Evolutionary conservation across 2,329 filamentous ascomycete species (phyloP).

Genomic region (Paecilomyces variotii): DNA sequence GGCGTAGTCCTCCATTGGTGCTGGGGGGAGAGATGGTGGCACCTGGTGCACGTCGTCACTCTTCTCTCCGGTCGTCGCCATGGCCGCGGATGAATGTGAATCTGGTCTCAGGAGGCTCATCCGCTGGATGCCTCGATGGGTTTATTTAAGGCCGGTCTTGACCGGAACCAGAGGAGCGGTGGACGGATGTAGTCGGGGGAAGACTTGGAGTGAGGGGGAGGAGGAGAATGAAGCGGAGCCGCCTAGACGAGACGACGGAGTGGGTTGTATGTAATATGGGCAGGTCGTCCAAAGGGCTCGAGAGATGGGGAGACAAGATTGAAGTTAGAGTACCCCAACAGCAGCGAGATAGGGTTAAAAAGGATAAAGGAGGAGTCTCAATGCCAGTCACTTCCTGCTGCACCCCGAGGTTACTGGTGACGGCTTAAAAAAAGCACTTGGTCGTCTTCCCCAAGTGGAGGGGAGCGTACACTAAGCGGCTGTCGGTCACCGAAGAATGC

Average conservation of each 20-base stretch:
- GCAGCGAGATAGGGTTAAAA: neutral
- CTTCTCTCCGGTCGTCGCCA: slow-evolving; percentile 18
- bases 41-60: slow-evolving; percentile 21
- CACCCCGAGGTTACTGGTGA: neutral
- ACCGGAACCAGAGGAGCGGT: neutral
- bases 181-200: neutral
- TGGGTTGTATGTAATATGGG: neutral
- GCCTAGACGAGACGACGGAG: neutral
- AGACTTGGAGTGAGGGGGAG: neutral
- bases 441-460: neutral
- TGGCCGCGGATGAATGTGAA: slow-evolving; percentile 15
- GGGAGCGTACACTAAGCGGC: neutral
- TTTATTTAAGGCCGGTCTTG: neutral
- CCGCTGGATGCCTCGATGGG: neutral
- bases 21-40: slow-evolving; percentile 14
- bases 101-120: neutral
- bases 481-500: neutral
- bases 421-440: neutral
- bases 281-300: neutral
- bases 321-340: neutral
- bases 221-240: neutral
- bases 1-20: slow-evolving; percentile 32
- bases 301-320: neutral
- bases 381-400: neutral
- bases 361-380: neutral